Conservation (phyloP, 805 yeast genomes). For the Candida andamanensis region DNA sequence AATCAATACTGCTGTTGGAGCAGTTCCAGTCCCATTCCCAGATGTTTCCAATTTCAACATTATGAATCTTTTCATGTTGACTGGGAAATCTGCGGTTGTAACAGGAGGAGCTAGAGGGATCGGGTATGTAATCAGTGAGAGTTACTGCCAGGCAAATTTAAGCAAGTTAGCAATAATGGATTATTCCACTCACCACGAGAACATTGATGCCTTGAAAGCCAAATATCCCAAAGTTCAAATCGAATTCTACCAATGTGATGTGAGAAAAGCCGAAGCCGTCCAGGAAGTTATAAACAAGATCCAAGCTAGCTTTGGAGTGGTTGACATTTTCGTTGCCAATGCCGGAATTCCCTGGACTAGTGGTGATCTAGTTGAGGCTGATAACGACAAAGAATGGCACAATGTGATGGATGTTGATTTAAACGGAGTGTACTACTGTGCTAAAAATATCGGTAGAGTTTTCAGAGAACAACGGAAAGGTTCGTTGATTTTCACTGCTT, state of each 20-base stretch:
- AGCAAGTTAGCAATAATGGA: slow-evolving; percentile 37
- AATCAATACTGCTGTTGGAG: slow-evolving; percentile 32
- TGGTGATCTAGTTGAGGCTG: slow-evolving; percentile 35
- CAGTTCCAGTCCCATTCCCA: slow-evolving; percentile 36
- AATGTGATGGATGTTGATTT: slow-evolving; percentile 70
- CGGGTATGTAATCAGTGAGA: slow-evolving; percentile 31
- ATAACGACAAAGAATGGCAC: slow-evolving; percentile 59
- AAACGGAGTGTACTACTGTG: slow-evolving; percentile 75
- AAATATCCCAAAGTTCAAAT: slow-evolving; percentile 29
- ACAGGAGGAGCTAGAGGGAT: slow-evolving; percentile 39
- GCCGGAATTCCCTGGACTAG: slow-evolving; percentile 48
- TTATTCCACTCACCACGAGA: slow-evolving; percentile 26
- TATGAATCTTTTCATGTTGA: slow-evolving; percentile 25
- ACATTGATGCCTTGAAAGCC: slow-evolving; percentile 20
- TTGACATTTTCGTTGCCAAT: slow-evolving; percentile 43
- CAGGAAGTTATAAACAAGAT: slow-evolving; percentile 26
- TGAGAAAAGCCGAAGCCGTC: slow-evolving; percentile 35
- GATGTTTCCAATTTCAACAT: slow-evolving; percentile 18
- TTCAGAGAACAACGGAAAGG: slow-evolving; percentile 74
- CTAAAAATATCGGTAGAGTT: slow-evolving; percentile 66
- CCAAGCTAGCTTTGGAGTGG: slow-evolving; percentile 26
- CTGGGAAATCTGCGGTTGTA: slow-evolving; percentile 28
- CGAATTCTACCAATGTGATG: slow-evolving; percentile 33
- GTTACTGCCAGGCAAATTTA: slow-evolving; percentile 34
- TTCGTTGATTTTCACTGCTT: slow-evolving; percentile 77